phyloP scores from a whole-genome alignment of 345 rosid genomes.

The Citropsis articulata region DNA sequence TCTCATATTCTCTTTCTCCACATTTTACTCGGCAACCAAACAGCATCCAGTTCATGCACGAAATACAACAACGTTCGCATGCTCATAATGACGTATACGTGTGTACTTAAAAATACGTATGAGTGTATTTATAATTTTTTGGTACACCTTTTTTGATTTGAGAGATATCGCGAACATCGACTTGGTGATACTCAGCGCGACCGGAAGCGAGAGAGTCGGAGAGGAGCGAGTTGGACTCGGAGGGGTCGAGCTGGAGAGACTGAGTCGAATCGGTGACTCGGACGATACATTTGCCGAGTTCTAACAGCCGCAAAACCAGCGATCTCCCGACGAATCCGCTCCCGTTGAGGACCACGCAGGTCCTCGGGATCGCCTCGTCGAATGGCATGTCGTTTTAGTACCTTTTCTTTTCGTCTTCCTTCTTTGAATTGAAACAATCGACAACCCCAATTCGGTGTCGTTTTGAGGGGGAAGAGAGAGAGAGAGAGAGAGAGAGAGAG shows the following conservation, averaged over 20 bases:
- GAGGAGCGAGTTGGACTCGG: conserved; percentile 53
- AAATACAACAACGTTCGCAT: not conserved
- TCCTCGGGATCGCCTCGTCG: conserved; percentile 36
- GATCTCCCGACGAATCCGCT: conserved; percentile 77
- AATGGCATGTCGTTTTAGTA: conserved; percentile 31
- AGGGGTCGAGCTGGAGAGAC: conserved; percentile 43
- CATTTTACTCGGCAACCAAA: conserved; percentile 11
- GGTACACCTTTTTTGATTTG: conserved; percentile 51
- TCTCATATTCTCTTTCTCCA: not conserved
- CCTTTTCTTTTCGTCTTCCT: conserved; percentile 10
- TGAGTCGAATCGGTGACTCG: conserved; percentile 76
- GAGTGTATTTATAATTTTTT: not conserved
- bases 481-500: not conserved
- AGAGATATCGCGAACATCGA: conserved; percentile 65
- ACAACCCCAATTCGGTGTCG: not conserved
- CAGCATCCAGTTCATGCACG: not conserved
- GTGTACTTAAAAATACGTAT: too few species aligned
- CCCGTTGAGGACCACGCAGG: conserved; percentile 85
- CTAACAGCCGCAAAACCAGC: conserved; percentile 63
- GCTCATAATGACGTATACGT: too few species aligned
- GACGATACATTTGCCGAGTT: conserved; percentile 68
- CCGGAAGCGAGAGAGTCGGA: conserved; percentile 59
- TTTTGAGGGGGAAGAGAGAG: conserved; percentile 1
- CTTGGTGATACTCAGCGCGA: conserved; percentile 57
- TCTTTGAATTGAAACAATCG: not conserved